phyloP scores from a whole-genome alignment of 257 asterid genomes.

The Petunia secreta region DNA sequence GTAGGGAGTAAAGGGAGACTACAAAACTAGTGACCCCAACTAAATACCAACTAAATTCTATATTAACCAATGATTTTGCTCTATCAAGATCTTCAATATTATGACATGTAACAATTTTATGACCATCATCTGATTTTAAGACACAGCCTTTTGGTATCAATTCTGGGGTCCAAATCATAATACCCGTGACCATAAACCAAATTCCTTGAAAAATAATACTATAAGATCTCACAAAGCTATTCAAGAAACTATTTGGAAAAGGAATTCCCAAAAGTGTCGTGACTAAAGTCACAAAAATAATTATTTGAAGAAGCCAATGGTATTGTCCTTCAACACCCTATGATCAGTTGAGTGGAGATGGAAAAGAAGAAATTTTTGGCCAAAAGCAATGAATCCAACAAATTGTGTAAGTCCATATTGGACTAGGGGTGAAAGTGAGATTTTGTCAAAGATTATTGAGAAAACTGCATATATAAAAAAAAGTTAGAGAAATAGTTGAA shows the following conservation, averaged over 20 bases:
- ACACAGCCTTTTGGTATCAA: constrained; percentile 55
- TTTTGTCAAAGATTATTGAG: constrained; percentile 48
- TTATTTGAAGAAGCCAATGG: constrained; percentile 1
- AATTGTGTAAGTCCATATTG: constrained; percentile 49
- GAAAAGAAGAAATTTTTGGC: constrained; percentile 66
- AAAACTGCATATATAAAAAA: constrained; percentile 62
- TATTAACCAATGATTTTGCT: no score
- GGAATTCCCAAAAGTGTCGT: constrained; percentile 56
- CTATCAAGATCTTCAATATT: constrained; percentile 5
- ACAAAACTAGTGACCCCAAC: no score
- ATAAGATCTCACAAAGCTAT: constrained; percentile 18
- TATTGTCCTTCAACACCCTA: constrained; percentile 80
- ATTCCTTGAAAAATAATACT: constrained; percentile 63
- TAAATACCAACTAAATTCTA: no score
- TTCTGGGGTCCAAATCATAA: constrained; percentile 73
- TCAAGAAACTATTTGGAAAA: constrained; percentile 52
- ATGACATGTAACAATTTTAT: constrained; percentile 51
- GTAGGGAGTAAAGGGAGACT: no score
- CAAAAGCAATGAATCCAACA: constrained; percentile 63
- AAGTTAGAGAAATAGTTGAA: constrained; percentile 64
- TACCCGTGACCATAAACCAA: constrained; percentile 67
- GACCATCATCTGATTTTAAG: constrained; percentile 48
- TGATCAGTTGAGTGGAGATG: constrained; percentile 85
- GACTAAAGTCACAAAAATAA: constrained; percentile 44
- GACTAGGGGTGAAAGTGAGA: constrained; percentile 36